Percentiles rank a stretch among this genome's conserved stretches.
Evolutionary conservation across 2,329 filamentous ascomycete species (phyloP).

Genomic region (Escovopsis sp.): DNA sequence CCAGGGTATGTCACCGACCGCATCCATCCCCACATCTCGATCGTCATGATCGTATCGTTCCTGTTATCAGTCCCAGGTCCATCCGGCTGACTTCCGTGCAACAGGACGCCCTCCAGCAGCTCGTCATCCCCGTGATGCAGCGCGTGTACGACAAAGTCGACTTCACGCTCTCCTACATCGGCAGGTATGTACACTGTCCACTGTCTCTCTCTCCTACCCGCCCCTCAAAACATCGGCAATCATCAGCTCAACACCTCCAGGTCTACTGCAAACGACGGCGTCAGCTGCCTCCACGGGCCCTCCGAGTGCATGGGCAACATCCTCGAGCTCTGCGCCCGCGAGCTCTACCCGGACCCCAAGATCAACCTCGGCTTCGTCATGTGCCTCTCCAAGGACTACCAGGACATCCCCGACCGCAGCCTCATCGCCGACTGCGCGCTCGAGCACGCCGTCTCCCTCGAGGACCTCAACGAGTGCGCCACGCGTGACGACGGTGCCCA

Average conservation of each 20-base stretch:
- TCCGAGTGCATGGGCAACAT: constrained; percentile 87
- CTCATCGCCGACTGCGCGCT: constrained; percentile 78
- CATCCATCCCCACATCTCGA: background rate
- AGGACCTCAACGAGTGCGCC: constrained; percentile 67
- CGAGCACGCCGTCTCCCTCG: constrained; percentile 79
- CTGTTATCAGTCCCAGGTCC: background rate
- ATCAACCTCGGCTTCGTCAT: constrained; percentile 85
- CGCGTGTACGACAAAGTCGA: constrained; percentile 69
- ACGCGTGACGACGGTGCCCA: constrained; percentile 60
- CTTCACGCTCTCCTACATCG: constrained; percentile 84
- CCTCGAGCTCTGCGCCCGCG: constrained; percentile 76
- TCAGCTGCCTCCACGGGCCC: constrained; percentile 80
- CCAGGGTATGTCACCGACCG: constrained; percentile 32
- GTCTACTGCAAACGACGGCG: constrained; percentile 62
- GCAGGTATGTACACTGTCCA: constrained; percentile 38
- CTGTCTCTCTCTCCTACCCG: too few species aligned
- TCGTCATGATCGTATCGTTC: too few species aligned
- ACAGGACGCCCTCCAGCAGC: constrained; percentile 59
- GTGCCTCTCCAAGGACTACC: constrained; percentile 67
- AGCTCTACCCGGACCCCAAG: constrained; percentile 72
- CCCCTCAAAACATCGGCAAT: background rate
- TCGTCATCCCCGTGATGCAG: constrained; percentile 81
- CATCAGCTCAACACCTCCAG: constrained; percentile 19
- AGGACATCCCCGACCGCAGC: constrained; percentile 60
- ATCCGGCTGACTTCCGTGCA: background rate